A percentile compares a stretch with the other conserved stretches of the same genome.
Conservation (phyloP, 1,284 basidiomycete genomes). For the Athelia sp. region DNA sequence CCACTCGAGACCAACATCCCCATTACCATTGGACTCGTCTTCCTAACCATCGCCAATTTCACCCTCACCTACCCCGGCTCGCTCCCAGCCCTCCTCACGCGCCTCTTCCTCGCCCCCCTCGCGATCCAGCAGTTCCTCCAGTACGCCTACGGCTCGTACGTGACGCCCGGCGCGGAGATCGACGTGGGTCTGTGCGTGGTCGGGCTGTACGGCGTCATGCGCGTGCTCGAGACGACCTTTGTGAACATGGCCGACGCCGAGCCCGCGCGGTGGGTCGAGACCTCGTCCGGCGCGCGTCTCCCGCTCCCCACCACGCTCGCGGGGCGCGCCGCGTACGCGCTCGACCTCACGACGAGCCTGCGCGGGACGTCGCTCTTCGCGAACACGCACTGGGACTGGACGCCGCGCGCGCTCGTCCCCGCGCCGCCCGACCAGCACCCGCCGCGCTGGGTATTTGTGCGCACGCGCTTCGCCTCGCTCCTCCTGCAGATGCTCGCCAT, state of each 20-base stretch:
- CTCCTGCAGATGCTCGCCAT: conserved; percentile 8
- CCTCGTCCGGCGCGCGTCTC: conserved; percentile 1
- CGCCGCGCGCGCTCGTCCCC: conserved; percentile 1
- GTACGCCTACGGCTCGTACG: conserved; percentile 9
- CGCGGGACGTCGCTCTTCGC: conserved; percentile 13
- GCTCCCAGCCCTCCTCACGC: neutral
- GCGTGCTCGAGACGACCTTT: conserved; percentile 6
- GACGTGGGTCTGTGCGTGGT: conserved; percentile 7
- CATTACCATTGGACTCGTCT: neutral
- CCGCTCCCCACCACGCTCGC: conserved; percentile 9
- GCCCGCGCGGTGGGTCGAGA: conserved; percentile 9
- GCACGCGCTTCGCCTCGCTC: conserved; percentile 1
- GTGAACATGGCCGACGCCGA: conserved; percentile 6
- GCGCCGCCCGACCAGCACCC: neutral
- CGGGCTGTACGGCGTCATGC: conserved; percentile 10
- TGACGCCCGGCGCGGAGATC: neutral
- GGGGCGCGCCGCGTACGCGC: conserved; percentile 9
- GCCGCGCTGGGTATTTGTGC: conserved; percentile 4
- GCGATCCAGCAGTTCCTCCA: conserved; percentile 6
- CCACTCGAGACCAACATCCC: conserved; percentile 1
- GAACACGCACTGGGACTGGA: conserved; percentile 14
- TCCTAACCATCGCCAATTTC: neutral
- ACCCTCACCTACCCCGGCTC: neutral
- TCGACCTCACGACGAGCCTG: conserved; percentile 13
- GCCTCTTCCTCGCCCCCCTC: conserved; percentile 3